These are phyloP conservation scores for Syzygium syzygioides DNA, from an alignment of 441 rosid genomes.

Conservation along the genomic window DNA sequence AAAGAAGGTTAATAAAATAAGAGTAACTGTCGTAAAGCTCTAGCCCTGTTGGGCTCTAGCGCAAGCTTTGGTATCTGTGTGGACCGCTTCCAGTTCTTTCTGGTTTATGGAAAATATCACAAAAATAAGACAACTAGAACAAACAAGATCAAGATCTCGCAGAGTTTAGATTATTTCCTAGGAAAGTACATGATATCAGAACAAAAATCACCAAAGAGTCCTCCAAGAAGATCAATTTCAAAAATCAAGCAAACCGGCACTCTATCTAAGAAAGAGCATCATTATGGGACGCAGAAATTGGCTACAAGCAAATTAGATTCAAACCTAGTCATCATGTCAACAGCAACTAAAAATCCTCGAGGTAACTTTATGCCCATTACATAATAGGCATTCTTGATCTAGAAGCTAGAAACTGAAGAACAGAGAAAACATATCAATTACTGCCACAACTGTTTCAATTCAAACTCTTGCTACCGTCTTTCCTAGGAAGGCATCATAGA, in stretches of 20 bases:
- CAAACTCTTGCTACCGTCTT: not conserved
- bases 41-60: not conserved
- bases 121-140: not conserved
- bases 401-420: not conserved
- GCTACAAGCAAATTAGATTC: not conserved
- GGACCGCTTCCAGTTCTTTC: not conserved
- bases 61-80: not conserved
- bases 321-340: not conserved
- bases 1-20: not conserved
- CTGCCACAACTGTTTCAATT: not conserved
- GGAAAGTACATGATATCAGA: not conserved
- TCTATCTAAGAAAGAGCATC: not conserved
- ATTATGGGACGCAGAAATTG: not conserved
- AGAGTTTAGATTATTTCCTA: not conserved
- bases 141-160: not conserved
- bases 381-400: not conserved
- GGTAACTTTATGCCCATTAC: not conserved
- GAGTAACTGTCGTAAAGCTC: not conserved
- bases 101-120: not conserved
- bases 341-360: not conserved
- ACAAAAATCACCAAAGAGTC: not conserved
- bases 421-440: not conserved
- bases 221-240: not conserved
- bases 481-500: not conserved
- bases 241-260: not conserved